Evolutionary conservation across 495 filamentous ascomycete genomes (phyloP).

Genomic region (Saxispiralis lemnorum): DNA sequence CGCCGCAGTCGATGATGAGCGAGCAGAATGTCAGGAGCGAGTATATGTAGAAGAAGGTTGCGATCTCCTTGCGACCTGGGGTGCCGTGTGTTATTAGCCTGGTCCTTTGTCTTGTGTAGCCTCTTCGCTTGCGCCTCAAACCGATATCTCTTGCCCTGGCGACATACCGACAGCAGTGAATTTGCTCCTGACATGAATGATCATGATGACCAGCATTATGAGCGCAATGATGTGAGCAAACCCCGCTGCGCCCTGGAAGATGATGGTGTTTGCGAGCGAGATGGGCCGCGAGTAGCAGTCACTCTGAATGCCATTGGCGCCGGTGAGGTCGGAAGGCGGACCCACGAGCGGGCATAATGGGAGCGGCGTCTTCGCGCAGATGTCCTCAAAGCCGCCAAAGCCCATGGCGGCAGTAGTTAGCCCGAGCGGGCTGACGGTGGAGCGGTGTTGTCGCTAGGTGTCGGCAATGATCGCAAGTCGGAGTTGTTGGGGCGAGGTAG

Average conservation of each 20-base stretch:
- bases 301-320: slow-evolving; percentile 62
- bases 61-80: slow-evolving; percentile 94
- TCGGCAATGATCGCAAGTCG: no score
- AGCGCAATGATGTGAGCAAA: slow-evolving; percentile 88
- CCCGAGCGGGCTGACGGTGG: no score
- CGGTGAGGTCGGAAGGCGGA: slow-evolving; percentile 42
- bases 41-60: slow-evolving; percentile 93
- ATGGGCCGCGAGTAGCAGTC: slow-evolving; percentile 89
- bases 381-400: slow-evolving; percentile 72
- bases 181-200: slow-evolving; percentile 86
- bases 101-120: neutral
- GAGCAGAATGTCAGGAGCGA: slow-evolving; percentile 77
- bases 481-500: no score
- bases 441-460: no score
- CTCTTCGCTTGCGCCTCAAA: neutral
- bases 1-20: slow-evolving; percentile 81
- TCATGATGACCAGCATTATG: slow-evolving; percentile 88
- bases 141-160: neutral
- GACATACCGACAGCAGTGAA: slow-evolving; percentile 94
- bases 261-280: slow-evolving; percentile 92
- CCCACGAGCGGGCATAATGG: slow-evolving; percentile 80
- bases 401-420: slow-evolving; percentile 37
- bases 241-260: slow-evolving; percentile 81
- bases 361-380: slow-evolving; percentile 71
- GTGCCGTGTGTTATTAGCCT: slow-evolving; percentile 1